Evolutionary conservation across 306 rosid species (phyloP).

Genomic region (Quercus agrifolia): DNA sequence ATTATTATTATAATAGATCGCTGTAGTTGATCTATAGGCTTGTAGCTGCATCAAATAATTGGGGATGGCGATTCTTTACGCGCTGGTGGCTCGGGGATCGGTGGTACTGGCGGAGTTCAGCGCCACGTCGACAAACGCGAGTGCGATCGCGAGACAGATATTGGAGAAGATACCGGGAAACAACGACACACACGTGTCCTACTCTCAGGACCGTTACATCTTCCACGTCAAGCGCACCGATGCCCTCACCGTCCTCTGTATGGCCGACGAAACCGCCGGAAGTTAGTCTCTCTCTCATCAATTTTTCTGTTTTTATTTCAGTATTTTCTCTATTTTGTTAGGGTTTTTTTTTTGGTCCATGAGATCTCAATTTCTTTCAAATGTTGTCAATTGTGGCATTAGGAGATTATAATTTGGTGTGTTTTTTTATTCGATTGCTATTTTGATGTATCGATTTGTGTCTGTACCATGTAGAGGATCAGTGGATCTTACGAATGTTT

Average conservation of each 20-base stretch:
- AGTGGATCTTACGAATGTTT: background rate
- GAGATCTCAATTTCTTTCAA: background rate
- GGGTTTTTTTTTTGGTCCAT: background rate
- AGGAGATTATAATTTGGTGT: too few species aligned
- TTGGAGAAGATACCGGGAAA: conserved; percentile 79
- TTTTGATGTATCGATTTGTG: too few species aligned
- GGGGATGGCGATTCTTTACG: conserved; percentile 74
- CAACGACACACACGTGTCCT: conserved; percentile 76
- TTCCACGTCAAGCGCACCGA: conserved; percentile 96
- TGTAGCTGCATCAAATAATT: too few species aligned
- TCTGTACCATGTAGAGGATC: background rate
- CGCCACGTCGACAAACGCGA: conserved; percentile 78
- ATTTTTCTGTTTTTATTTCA: background rate
- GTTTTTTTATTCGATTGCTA: too few species aligned
- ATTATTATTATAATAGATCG: too few species aligned
- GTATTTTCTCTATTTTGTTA: background rate
- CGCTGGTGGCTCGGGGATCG: conserved; percentile 89
- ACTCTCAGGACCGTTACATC: conserved; percentile 90
- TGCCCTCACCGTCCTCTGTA: conserved; percentile 96
- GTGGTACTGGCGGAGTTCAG: conserved; percentile 84
- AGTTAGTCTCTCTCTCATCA: conserved; percentile 28
- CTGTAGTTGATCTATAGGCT: too few species aligned
- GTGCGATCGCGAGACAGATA: conserved; percentile 72
- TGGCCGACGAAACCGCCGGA: conserved; percentile 94
- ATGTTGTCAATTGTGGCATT: too few species aligned